Percentiles rank a stretch among this genome's conserved stretches.
Evolutionary conservation across 148 eudicot genomes (phyloP).

Genomic region (Rhododendron ovatum): DNA sequence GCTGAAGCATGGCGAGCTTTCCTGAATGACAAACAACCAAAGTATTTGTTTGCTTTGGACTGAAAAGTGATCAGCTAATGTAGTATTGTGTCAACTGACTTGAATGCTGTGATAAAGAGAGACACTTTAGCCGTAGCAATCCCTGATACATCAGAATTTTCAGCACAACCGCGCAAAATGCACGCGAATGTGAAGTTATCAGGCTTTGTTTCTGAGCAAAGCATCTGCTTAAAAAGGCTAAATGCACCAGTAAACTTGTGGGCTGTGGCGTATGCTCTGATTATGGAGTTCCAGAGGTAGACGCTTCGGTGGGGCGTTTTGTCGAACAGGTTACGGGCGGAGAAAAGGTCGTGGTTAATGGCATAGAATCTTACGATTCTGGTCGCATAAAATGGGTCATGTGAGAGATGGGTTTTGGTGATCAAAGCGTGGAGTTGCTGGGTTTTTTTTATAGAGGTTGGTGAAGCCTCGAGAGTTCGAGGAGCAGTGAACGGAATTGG

Average conservation of each 20-base stretch:
- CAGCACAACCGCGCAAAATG: slow-evolving; percentile 55
- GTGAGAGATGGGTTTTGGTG: slow-evolving; percentile 51
- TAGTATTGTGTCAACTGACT: not conserved
- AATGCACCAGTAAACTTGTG: slow-evolving; percentile 39
- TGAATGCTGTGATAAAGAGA: not conserved
- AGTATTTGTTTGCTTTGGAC: not conserved
- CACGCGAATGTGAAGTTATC: slow-evolving; percentile 83
- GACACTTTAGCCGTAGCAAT: not conserved
- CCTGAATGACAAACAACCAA: not conserved
- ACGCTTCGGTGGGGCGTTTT: too few relatives aligned
- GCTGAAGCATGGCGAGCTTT: not conserved
- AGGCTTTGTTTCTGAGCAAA: slow-evolving; percentile 48
- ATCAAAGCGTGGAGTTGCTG: slow-evolving; percentile 51
- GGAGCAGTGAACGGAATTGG: slow-evolving; percentile 36
- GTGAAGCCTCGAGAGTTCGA: slow-evolving; percentile 42
- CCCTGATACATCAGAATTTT: slow-evolving; percentile 22
- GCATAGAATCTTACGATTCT: slow-evolving; percentile 56
- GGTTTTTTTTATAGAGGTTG: slow-evolving; percentile 51
- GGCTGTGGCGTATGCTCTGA: slow-evolving; percentile 27
- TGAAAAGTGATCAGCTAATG: not conserved
- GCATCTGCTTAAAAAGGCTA: slow-evolving; percentile 40
- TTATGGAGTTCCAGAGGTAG: too few relatives aligned
- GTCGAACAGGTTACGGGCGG: too few relatives aligned
- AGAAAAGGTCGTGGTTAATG: slow-evolving; percentile 12
- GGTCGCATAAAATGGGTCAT: slow-evolving; percentile 78